Evolutionary conservation across 192 early-diverging fungal genomes (phyloP).

Genomic region (Backusella australiensis): DNA sequence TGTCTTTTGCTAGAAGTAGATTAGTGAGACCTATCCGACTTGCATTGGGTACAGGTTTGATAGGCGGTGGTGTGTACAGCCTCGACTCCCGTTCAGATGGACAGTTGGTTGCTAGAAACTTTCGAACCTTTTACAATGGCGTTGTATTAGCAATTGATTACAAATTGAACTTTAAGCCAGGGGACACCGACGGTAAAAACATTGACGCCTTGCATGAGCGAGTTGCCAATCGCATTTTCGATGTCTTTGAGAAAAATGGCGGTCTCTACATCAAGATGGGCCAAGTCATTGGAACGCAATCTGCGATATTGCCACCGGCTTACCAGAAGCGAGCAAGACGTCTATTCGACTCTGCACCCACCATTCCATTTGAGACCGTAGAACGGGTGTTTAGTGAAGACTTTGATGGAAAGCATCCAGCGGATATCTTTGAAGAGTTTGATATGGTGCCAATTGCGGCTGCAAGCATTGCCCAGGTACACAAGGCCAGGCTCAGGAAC

Average conservation of each 20-base stretch:
- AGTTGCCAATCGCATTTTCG: conserved; percentile 68
- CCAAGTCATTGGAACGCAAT: conserved; percentile 68
- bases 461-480: conserved; percentile 93
- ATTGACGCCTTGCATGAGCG: conserved; percentile 72
- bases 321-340: conserved; percentile 58
- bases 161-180: conserved; percentile 79
- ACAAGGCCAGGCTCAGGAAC: conserved; percentile 65
- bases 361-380: conserved; percentile 61
- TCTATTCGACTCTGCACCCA: conserved; percentile 84
- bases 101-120: conserved; percentile 42
- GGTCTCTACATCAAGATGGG: conserved; percentile 93
- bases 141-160: conserved; percentile 62
- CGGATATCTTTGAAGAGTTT: conserved; percentile 73
- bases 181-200: conserved; percentile 25
- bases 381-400: conserved; percentile 65
- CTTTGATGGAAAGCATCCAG: conserved; percentile 51
- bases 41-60: neutral
- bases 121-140: conserved; percentile 50
- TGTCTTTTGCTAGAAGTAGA: neutral
- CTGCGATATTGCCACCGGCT: conserved; percentile 58
- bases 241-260: conserved; percentile 77
- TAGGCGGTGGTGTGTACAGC: conserved; percentile 38
- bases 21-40: neutral
- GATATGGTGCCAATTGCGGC: conserved; percentile 69
- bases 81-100: conserved; percentile 45